phyloP scores from a whole-genome alignment of 176 grass and related monocot species.

The Hsuehochloa calcarea region DNA sequence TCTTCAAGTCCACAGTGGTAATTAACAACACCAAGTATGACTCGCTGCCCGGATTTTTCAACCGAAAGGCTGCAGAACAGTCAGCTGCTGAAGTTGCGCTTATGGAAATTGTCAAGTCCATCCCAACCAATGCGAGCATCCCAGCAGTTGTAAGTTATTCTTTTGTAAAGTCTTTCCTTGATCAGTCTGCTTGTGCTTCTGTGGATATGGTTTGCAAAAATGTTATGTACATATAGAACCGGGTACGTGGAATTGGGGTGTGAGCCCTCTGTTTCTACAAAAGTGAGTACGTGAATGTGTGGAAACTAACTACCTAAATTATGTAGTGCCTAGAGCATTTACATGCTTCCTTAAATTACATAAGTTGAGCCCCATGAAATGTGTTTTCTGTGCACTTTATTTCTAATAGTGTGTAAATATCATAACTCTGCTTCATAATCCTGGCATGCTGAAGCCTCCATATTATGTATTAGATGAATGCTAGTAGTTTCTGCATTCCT shows the following conservation, averaged over 20 bases:
- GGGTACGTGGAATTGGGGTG: neutral
- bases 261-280: neutral
- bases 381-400: neutral
- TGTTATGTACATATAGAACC: too few species aligned
- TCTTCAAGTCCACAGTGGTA: slow-evolving; percentile 80
- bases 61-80: slow-evolving; percentile 79
- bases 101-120: slow-evolving; percentile 52
- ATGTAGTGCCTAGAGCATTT: slow-evolving; percentile 3
- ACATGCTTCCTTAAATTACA: slow-evolving; percentile 1
- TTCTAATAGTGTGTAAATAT: neutral
- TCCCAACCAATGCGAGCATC: slow-evolving; percentile 14
- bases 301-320: neutral
- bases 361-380: neutral
- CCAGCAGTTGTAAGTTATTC: slow-evolving; percentile 42
- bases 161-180: neutral
- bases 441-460: neutral
- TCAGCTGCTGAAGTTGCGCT: slow-evolving; percentile 85
- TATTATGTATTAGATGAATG: neutral
- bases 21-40: slow-evolving; percentile 68
- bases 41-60: slow-evolving; percentile 81
- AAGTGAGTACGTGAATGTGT: neutral
- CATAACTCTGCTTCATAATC: neutral
- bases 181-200: neutral
- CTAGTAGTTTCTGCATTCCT: neutral
- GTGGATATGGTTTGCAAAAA: neutral